Conservation (phyloP, 2,329 filamentous ascomycete species). For the Alternaria arborescens region DNA sequence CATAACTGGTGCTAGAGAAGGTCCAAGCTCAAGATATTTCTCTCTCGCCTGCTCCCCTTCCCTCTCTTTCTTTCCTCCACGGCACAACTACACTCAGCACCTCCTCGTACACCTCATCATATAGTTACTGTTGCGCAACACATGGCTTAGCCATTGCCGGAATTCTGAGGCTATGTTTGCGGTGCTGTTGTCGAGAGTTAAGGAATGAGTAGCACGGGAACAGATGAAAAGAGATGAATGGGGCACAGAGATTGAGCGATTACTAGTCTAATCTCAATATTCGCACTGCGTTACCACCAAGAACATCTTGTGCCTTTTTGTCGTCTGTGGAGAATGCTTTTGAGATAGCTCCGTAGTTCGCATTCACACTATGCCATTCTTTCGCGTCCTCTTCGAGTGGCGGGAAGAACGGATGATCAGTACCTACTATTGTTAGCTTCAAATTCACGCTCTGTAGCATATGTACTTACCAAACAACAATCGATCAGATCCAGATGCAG, state of each 20-base stretch:
- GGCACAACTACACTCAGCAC: background rate
- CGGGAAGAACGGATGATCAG: conserved; percentile 87
- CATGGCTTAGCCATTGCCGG: background rate
- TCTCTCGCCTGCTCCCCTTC: background rate
- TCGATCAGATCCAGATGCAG: conserved; percentile 71
- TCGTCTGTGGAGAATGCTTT: conserved; percentile 59
- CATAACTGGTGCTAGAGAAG: background rate
- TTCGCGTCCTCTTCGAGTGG: conserved; percentile 70
- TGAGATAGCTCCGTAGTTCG: conserved; percentile 65
- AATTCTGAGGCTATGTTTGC: conserved; percentile 1
- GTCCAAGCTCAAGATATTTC: background rate
- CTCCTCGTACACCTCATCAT: background rate
- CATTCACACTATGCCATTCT: conserved; percentile 74
- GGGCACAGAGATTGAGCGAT: background rate
- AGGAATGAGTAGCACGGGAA: background rate
- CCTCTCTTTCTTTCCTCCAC: background rate
- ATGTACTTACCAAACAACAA: conserved; percentile 71
- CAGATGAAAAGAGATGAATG: background rate
- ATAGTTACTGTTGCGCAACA: conserved; percentile 1
- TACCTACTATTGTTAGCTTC: conserved; percentile 61
- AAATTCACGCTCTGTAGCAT: background rate
- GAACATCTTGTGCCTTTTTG: conserved; percentile 60
- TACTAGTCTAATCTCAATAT: conserved; percentile 53
- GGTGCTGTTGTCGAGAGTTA: background rate
- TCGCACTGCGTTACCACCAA: conserved; percentile 68